These are phyloP conservation scores for Botryosphaeria dothidea DNA, from an alignment of 2,329 filamentous ascomycete species.

Conservation along the genomic window DNA sequence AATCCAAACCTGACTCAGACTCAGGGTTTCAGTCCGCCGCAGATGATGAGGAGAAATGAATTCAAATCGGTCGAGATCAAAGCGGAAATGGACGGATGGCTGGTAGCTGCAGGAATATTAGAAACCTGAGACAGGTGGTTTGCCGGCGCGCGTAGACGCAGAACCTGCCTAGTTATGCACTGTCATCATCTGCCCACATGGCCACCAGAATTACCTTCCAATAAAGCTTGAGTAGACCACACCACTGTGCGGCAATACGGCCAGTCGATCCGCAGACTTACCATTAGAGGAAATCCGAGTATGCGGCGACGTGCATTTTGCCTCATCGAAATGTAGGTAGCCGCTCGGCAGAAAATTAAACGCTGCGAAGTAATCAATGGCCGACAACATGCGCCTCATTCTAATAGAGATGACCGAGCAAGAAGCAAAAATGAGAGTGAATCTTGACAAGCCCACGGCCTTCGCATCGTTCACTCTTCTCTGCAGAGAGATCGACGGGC, in stretches of 20 bases:
- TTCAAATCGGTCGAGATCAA: background rate
- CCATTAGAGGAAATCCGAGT: background rate
- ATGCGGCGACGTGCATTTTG: background rate
- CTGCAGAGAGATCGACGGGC: too few relatives aligned
- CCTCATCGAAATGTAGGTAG: background rate
- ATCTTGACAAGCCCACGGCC: background rate
- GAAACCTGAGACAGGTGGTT: constrained; percentile 5
- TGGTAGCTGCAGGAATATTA: background rate
- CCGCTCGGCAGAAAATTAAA: background rate
- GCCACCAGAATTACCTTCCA: background rate
- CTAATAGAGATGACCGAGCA: background rate
- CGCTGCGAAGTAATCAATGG: background rate
- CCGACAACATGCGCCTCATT: background rate
- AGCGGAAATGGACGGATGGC: background rate
- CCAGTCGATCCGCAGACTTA: background rate
- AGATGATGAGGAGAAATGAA: background rate
- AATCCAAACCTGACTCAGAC: background rate
- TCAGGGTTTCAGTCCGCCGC: background rate
- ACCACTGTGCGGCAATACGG: background rate
- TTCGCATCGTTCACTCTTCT: background rate
- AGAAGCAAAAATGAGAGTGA: too few relatives aligned
- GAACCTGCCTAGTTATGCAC: background rate
- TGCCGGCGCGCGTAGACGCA: background rate
- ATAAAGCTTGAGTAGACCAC: background rate
- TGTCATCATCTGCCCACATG: background rate